A percentile compares a stretch with the other conserved stretches of the same genome.
These are phyloP conservation scores for Arctostaphylos glauca DNA, from an alignment of 148 eudicot species.

Conservation along the genomic window DNA sequence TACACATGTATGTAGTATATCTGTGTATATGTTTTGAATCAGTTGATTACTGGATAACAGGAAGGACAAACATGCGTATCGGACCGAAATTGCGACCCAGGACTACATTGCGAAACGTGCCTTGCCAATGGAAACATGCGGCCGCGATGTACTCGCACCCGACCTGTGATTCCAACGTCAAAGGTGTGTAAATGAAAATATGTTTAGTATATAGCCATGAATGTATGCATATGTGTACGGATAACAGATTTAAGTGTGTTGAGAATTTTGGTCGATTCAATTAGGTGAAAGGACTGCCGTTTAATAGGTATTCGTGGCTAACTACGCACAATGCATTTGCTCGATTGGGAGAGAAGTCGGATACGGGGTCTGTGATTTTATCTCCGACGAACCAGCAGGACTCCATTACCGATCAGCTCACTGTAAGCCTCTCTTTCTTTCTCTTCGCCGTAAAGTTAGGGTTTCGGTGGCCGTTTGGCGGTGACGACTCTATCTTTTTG, in stretches of 20 bases:
- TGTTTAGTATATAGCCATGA: neutral
- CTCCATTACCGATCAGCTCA: slow-evolving; percentile 75
- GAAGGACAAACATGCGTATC: slow-evolving; percentile 54
- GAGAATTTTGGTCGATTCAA: slow-evolving; percentile 13
- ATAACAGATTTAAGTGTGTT: neutral
- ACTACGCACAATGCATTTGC: slow-evolving; percentile 93
- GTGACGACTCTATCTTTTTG: neutral
- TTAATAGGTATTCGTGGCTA: slow-evolving; percentile 81
- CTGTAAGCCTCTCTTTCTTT: slow-evolving; percentile 33
- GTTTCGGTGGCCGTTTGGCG: neutral
- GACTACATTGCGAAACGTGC: slow-evolving; percentile 88
- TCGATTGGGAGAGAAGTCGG: slow-evolving; percentile 61
- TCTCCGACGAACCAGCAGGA: slow-evolving; percentile 90
- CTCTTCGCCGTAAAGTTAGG: neutral
- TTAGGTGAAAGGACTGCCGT: slow-evolving; percentile 79
- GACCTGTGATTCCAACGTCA: slow-evolving; percentile 63
- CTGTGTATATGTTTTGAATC: neutral
- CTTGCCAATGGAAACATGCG: slow-evolving; percentile 57
- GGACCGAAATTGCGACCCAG: slow-evolving; percentile 52
- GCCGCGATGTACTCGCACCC: slow-evolving; percentile 78
- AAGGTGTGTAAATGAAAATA: slow-evolving; percentile 30
- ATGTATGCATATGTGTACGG: neutral
- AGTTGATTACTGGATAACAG: slow-evolving; percentile 22
- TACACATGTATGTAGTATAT: neutral
- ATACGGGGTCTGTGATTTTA: slow-evolving; percentile 56